phyloP scores from a whole-genome alignment of 164 flowering plant species.

The Akebia trifoliata region DNA sequence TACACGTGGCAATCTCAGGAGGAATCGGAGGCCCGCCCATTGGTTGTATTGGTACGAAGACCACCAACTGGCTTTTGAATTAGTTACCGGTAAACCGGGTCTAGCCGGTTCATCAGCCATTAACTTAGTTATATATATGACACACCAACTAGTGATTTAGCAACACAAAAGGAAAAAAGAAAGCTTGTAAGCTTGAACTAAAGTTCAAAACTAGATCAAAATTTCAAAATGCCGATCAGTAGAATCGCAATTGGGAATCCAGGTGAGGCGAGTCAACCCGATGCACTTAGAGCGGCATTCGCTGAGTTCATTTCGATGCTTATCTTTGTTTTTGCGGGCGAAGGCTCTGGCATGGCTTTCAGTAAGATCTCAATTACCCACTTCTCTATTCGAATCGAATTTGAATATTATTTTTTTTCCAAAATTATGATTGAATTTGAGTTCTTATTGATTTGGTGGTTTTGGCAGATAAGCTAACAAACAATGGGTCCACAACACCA shows the following conservation, averaged over 20 bases:
- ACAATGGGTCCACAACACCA: slow-evolving; percentile 31
- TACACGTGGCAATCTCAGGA: slow-evolving; percentile 5
- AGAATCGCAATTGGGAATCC: slow-evolving; percentile 46
- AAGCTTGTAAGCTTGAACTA: not conserved
- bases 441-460: not conserved
- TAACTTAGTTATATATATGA: slow-evolving; percentile 12
- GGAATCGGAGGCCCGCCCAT: slow-evolving; percentile 17
- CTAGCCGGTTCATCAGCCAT: slow-evolving; percentile 7
- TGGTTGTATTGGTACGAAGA: slow-evolving; percentile 6
- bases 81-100: not conserved
- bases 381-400: not conserved
- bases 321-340: slow-evolving; percentile 65
- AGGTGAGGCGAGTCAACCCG: slow-evolving; percentile 34
- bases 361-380: slow-evolving; percentile 25
- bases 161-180: not conserved
- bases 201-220: not conserved
- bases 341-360: slow-evolving; percentile 73
- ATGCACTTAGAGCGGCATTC: slow-evolving; percentile 49
- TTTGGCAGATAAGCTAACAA: slow-evolving; percentile 35
- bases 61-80: not conserved
- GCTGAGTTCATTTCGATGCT: slow-evolving; percentile 63
- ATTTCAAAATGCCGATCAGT: slow-evolving; percentile 36
- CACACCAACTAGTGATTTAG: not conserved
- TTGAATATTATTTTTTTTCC: not conserved
- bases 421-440: not conserved